Evolutionary conservation across 2,329 filamentous ascomycete species (phyloP).

Genomic region (Penicillium sp.): DNA sequence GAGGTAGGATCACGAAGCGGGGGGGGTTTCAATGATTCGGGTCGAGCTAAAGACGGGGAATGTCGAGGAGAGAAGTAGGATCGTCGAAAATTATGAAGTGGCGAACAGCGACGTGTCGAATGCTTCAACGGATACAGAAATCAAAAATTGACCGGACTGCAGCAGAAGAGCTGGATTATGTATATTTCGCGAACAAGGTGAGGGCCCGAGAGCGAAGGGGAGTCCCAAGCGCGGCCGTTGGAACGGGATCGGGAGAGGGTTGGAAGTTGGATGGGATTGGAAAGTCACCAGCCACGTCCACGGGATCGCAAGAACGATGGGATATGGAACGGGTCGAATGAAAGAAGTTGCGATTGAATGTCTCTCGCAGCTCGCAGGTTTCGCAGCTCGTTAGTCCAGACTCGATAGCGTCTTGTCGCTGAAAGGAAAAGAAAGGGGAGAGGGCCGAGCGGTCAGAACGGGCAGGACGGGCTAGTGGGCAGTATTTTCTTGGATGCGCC

Average conservation of each 20-base stretch:
- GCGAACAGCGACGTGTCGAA: background rate
- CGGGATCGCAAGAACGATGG: background rate
- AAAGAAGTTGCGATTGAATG: background rate
- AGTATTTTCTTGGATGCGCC: background rate
- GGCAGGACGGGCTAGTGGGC: slow-evolving; percentile 21
- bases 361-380: slow-evolving; percentile 10
- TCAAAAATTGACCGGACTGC: background rate
- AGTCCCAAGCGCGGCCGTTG: slow-evolving; percentile 19
- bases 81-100: background rate
- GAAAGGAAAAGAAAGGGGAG: slow-evolving; percentile 30
- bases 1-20: slow-evolving; percentile 23
- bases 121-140: background rate
- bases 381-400: background rate
- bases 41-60: slow-evolving; percentile 7
- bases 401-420: background rate
- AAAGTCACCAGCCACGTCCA: background rate
- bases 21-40: slow-evolving; percentile 24
- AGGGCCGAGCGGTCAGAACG: slow-evolving; percentile 26
- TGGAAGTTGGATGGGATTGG: background rate
- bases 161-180: slow-evolving; percentile 9
- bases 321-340: slow-evolving; percentile 3
- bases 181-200: slow-evolving; percentile 20
- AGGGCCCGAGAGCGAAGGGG: slow-evolving; percentile 22
- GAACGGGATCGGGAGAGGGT: slow-evolving; percentile 1
- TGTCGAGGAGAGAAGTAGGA: background rate